A percentile compares a stretch with the other conserved stretches of the same genome.
phyloP scores from a whole-genome alignment of 345 rosid genomes.

The Corymbia maculata region DNA sequence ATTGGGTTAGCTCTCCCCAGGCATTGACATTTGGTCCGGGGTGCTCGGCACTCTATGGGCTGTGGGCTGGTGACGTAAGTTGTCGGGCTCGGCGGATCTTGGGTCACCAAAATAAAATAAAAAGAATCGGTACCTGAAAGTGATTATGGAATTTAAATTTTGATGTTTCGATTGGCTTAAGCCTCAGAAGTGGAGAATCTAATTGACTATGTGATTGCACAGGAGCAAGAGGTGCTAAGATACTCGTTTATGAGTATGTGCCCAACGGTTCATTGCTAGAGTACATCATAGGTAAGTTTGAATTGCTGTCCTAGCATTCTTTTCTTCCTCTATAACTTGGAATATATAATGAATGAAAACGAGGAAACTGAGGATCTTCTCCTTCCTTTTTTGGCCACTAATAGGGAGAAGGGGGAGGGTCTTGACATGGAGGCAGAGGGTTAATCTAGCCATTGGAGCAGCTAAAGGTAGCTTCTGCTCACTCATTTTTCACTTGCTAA shows the following conservation, averaged over 20 bases:
- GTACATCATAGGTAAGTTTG: slow-evolving; percentile 32
- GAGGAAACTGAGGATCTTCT: background rate
- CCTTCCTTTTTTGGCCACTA: background rate
- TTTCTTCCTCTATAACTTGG: background rate
- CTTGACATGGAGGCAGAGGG: slow-evolving; percentile 53
- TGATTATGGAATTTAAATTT: background rate
- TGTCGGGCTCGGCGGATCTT: too few relatives aligned
- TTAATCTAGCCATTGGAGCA: slow-evolving; percentile 49
- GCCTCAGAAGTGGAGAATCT: background rate
- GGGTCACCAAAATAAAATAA: too few relatives aligned
- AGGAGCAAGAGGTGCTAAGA: slow-evolving; percentile 34
- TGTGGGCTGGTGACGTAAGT: too few relatives aligned
- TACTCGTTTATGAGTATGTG: slow-evolving; percentile 45
- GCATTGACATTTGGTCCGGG: too few relatives aligned
- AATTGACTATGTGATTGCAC: background rate
- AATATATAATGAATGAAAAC: background rate
- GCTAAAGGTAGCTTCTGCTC: slow-evolving; percentile 30
- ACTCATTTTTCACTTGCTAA: background rate
- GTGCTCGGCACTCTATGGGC: too few relatives aligned
- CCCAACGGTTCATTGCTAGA: slow-evolving; percentile 55
- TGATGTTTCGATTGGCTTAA: background rate
- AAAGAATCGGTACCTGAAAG: background rate
- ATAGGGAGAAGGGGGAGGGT: slow-evolving; percentile 33
- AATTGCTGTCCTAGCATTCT: background rate
- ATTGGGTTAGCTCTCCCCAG: too few relatives aligned